Base-by-base conservation (phyloP, 208 protist genomes). In the Leishmania major region DNA sequence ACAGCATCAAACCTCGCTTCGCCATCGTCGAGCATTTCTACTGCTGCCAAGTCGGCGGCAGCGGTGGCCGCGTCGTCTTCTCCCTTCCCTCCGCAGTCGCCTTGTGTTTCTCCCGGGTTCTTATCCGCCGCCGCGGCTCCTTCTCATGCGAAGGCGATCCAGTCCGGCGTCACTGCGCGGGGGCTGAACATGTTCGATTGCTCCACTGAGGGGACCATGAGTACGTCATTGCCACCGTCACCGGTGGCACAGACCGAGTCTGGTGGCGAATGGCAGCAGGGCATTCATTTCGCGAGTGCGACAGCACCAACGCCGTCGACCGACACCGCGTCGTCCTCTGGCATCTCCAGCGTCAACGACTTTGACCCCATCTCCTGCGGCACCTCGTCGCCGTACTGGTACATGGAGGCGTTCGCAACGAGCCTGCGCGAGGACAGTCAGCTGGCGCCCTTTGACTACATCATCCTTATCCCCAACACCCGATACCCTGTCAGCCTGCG, bases 391-490 rank as follows among this genome's bases (percentile, higher is more conserved):
- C 83, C 82, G 11, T 91, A 90, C 45, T 92, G 87, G 84, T 97
- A 93, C 79, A 86, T 97, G 79, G 87, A 94, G 28, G 78, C 88
- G 13, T 91, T 97, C 78, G 92, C 89, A 31, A 85, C 86, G 73
- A 92, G 88, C 66, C 76, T 98, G 37, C 86, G 84, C 49, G 83
- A 85, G 47, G 88, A 93, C 82, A 96, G 93, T 60, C 87, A 94
- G 64, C 84, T 95, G 40, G 87, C 89, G 10, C 95, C 95, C 25
- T 96, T 98, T 64, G 95, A 98, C 15, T 85, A 97, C 64, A 83
- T 98, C 72, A 96, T 98, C 81, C 78, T 98, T 45, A 87, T 98
- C 64, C 95, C 95, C 66, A 96, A 98, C 86, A 96, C 93, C 17
- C 92, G 91, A 28, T 93, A 93, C 84, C 95, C 95, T 13, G 92